These are phyloP conservation scores for Rhizoclosmatium sp. DNA, from an alignment of 192 early-diverging fungal genomes.

Conservation along the genomic window DNA sequence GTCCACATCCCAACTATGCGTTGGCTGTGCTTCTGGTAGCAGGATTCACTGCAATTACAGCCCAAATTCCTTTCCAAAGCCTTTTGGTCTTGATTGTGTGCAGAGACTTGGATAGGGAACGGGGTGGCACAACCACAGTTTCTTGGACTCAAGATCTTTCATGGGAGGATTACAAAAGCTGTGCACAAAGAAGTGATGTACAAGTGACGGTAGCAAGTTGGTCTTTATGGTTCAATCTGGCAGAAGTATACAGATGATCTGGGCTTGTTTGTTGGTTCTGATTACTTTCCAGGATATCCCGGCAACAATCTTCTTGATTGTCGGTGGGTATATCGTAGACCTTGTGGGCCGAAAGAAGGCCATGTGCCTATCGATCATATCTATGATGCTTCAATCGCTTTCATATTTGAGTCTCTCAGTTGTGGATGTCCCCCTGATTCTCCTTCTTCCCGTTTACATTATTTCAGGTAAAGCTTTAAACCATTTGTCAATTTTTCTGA, in stretches of 20 bases:
- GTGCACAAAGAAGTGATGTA: neutral
- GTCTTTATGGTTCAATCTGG: neutral
- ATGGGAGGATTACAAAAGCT: neutral
- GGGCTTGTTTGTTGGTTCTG: no score
- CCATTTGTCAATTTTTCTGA: no score
- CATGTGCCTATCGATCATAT: neutral
- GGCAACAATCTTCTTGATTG: neutral
- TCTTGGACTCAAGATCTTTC: neutral
- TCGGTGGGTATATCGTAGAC: slow-evolving; percentile 9
- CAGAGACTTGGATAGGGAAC: neutral
- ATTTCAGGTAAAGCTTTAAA: neutral
- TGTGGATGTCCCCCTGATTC: neutral
- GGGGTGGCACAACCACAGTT: neutral
- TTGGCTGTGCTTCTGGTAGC: neutral
- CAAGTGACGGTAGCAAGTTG: neutral
- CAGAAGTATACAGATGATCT: neutral
- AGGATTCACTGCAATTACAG: neutral
- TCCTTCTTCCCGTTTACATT: neutral
- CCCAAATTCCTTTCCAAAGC: neutral
- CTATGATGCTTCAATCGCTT: neutral
- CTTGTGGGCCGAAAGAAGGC: neutral
- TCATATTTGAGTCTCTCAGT: neutral
- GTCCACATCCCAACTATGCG: neutral
- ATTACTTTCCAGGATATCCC: neutral
- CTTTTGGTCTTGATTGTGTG: neutral